Percentiles rank a stretch among this genome's conserved stretches.
Evolutionary conservation across 1,284 basidiomycete species (phyloP).

Genomic region (Tilletia walkeri): DNA sequence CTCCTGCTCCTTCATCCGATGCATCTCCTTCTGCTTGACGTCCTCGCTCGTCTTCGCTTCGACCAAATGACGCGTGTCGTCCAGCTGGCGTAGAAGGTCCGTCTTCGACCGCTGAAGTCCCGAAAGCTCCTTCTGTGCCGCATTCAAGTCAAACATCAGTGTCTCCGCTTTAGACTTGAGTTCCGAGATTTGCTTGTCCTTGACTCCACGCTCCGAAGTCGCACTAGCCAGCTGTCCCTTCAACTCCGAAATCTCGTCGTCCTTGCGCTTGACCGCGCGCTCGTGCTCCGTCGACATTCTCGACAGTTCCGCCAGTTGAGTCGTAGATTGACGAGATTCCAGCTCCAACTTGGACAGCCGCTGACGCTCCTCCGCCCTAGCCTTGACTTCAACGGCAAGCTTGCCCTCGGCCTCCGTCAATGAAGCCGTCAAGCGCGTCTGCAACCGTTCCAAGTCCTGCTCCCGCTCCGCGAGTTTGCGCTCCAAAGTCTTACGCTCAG

Average conservation of each 20-base stretch:
- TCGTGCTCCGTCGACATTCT: constrained; percentile 77
- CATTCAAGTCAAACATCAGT: constrained; percentile 67
- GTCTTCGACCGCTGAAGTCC: constrained; percentile 60
- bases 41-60: constrained; percentile 84
- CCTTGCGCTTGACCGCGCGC: constrained; percentile 73
- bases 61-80: constrained; percentile 64
- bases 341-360: constrained; percentile 38
- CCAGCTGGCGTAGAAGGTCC: constrained; percentile 35
- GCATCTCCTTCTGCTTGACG: constrained; percentile 75
- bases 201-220: constrained; percentile 57
- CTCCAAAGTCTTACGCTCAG: constrained; percentile 69
- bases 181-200: constrained; percentile 63
- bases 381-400: constrained; percentile 67
- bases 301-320: constrained; percentile 74
- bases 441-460: constrained; percentile 73
- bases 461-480: constrained; percentile 72
- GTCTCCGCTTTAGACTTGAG: constrained; percentile 71
- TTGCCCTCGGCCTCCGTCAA: constrained; percentile 73
- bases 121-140: constrained; percentile 64
- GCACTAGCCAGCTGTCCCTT: constrained; percentile 63
- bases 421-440: constrained; percentile 71
- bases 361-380: constrained; percentile 49
- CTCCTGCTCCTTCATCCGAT: constrained; percentile 83
- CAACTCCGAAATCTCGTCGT: constrained; percentile 69
- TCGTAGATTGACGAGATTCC: constrained; percentile 62